A percentile compares a stretch with the other conserved stretches of the same genome.
Conservation (phyloP, 1,284 basidiomycete species). For the Hypsizygus ulmarius region DNA sequence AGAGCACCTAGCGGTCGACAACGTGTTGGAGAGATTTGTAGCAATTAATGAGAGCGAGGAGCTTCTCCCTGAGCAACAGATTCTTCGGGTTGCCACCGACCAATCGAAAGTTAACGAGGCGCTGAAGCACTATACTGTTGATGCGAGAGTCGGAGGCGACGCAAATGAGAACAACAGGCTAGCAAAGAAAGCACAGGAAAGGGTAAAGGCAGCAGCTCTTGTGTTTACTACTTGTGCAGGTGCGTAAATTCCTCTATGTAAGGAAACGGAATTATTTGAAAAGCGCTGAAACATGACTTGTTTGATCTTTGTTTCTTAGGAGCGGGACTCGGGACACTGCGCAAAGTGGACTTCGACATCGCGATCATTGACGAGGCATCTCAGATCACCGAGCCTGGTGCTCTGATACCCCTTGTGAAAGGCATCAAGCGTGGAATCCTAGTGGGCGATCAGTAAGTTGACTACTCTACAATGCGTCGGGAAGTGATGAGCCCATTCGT, state of each 20-base stretch:
- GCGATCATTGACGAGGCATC: constrained; percentile 67
- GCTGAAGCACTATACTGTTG: constrained; percentile 56
- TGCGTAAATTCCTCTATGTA: neutral
- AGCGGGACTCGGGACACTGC: constrained; percentile 56
- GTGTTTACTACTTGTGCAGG: constrained; percentile 65
- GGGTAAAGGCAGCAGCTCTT: constrained; percentile 52
- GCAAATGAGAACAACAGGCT: constrained; percentile 57
- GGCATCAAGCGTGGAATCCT: constrained; percentile 54
- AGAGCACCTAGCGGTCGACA: constrained; percentile 53
- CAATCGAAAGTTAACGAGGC: constrained; percentile 55
- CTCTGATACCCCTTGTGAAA: constrained; percentile 64
- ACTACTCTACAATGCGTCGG: neutral
- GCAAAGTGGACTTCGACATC: constrained; percentile 56
- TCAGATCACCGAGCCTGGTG: constrained; percentile 61
- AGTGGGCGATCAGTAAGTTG: constrained; percentile 64
- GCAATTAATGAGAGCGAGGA: constrained; percentile 39
- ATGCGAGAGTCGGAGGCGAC: constrained; percentile 64
- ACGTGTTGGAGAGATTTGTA: constrained; percentile 62
- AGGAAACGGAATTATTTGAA: neutral
- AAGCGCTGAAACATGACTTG: neutral
- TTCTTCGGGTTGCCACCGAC: constrained; percentile 65
- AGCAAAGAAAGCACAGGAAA: constrained; percentile 53
- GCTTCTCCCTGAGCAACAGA: constrained; percentile 49
- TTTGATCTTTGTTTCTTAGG: constrained; percentile 27
- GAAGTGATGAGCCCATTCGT: neutral